Evolutionary conservation across 176 grass and related monocot species (phyloP).

Genomic region (Raddia distichophylla): DNA sequence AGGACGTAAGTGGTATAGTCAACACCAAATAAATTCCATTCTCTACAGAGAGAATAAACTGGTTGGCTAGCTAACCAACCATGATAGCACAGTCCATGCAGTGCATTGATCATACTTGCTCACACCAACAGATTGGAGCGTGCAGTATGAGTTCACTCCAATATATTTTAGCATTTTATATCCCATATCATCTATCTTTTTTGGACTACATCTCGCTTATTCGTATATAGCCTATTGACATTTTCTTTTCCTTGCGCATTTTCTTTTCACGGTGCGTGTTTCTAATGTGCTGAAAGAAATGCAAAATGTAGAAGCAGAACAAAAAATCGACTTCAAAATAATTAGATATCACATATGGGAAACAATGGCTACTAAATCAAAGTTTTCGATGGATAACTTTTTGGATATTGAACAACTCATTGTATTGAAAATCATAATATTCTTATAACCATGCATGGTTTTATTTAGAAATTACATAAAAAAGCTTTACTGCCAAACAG

Average conservation of each 20-base stretch:
- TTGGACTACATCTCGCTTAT: neutral
- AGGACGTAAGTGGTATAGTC: slow-evolving; percentile 7
- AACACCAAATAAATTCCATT: slow-evolving; percentile 27
- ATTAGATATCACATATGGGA: no score
- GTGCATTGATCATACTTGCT: slow-evolving; percentile 31
- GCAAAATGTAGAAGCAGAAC: no score
- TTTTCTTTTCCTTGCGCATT: neutral
- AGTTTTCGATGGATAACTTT: no score
- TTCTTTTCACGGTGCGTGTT: neutral
- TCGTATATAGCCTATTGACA: neutral
- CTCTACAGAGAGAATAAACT: slow-evolving; percentile 37
- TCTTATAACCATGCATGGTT: no score
- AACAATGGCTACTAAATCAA: no score
- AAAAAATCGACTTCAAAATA: no score
- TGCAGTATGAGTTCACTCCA: neutral
- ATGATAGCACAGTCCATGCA: slow-evolving; percentile 33
- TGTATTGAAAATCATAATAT: no score
- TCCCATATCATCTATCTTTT: neutral
- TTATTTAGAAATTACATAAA: no score
- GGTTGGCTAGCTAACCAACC: slow-evolving; percentile 30
- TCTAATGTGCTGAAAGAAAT: no score
- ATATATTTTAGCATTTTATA: neutral
- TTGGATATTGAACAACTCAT: no score
- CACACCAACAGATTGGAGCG: slow-evolving; percentile 13
- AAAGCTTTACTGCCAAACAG: no score